Base-by-base conservation (phyloP, 2,329 filamentous ascomycete species). In the Phyllosticta citrichinensis region DNA sequence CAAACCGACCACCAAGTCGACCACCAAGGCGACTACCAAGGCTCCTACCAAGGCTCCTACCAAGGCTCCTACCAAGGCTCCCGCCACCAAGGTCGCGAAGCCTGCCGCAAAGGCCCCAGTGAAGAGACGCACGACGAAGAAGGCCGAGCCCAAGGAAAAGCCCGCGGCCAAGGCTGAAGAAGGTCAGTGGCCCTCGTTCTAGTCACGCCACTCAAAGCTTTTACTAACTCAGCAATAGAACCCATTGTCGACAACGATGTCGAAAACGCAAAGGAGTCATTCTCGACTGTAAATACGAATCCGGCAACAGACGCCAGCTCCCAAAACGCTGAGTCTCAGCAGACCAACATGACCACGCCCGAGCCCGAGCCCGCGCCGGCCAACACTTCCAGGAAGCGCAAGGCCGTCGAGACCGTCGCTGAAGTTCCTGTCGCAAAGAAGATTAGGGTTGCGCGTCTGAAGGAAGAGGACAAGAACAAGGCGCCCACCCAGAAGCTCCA, bases 401-500 rank as follows among this genome's bases (percentile, higher is more conserved):
- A 73, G 67, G 71, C 63, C 4, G 24, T 53, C 2, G 54, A 30
- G 10, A 54, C 56, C 33, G 40, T n/a, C 1, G 24, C 54, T 14
- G 54, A 57, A n/a, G 54, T 40, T 20, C 62, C 58, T 9, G 58
- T 22, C 5, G 30, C 55, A 12, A 71, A 71, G 65, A 70, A 70
- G 63, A 64, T 66, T 62, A 68, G 67, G 62, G 60, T 65, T 20
- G 61, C 61, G n/a, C 60, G 55, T 27, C 55, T 62, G 35, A 60
- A 64, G 69, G 54, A 64, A 55, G 52, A 68, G 6, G 69, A 81
- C 63, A 83, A 89, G 75, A 91, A 91, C 72, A 71, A 81, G 24
- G 78, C 81, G 17, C 87, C 87, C 4, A 83, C 79, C 0, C 74
- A 84, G 65, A 77, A 79, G 25, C 80, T 94, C 62, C 85, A 92